A percentile compares a stretch with the other conserved stretches of the same genome.
These are phyloP conservation scores for Sporothrix luriei DNA, from an alignment of 2,329 filamentous ascomycete species.

Conservation along the genomic window DNA sequence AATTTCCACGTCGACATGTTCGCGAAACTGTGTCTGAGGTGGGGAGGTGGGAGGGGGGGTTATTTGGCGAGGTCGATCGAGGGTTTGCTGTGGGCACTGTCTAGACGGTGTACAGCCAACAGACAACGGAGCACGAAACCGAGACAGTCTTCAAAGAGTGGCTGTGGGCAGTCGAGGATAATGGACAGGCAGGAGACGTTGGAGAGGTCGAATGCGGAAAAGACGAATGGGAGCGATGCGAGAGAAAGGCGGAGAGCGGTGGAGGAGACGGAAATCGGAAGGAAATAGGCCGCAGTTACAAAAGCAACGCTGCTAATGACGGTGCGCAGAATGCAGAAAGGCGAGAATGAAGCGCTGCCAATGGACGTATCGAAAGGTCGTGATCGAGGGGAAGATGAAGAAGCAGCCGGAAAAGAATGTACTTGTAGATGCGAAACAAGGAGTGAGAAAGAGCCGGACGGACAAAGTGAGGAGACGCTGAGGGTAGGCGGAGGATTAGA, in stretches of 20 bases:
- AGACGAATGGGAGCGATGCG: neutral
- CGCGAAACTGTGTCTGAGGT: slow-evolving; percentile 23
- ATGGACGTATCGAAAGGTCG: neutral
- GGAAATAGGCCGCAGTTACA: slow-evolving; percentile 15
- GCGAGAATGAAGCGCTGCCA: neutral
- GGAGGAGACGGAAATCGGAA: neutral
- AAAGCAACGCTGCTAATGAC: slow-evolving; percentile 17
- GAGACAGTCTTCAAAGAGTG: neutral
- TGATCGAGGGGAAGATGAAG: neutral
- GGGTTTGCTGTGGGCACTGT: slow-evolving; percentile 2
- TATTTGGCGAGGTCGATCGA: neutral
- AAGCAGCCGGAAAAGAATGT: neutral
- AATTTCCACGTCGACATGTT: slow-evolving; percentile 65
- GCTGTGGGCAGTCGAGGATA: neutral
- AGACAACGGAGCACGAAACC: neutral
- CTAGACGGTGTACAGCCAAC: neutral
- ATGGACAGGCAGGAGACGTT: neutral
- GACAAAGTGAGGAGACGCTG: slow-evolving; percentile 3
- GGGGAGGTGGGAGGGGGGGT: neutral
- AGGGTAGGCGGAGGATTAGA: slow-evolving; percentile 4
- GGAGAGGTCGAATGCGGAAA: slow-evolving; percentile 2
- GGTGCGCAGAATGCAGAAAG: slow-evolving; percentile 13
- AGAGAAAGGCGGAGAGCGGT: slow-evolving; percentile 22
- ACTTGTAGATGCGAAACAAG: neutral
- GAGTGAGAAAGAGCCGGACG: slow-evolving; percentile 8